These are phyloP conservation scores for Penicillium sp. DNA, from an alignment of 2,329 filamentous ascomycete species.

Conservation along the genomic window DNA sequence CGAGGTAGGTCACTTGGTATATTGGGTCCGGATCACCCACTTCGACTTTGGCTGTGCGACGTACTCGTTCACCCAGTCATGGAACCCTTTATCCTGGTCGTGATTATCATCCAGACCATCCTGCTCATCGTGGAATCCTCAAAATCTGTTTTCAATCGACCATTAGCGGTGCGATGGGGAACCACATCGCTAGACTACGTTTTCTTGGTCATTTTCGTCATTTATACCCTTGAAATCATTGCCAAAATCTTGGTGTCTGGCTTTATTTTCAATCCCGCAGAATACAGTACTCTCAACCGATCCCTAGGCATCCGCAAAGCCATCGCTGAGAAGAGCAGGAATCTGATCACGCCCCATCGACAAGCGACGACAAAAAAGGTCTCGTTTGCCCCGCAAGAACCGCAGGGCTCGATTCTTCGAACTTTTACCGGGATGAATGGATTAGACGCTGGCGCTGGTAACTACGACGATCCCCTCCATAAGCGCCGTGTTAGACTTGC, in stretches of 20 bases:
- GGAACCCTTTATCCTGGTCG: conserved; percentile 79
- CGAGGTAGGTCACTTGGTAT: conserved; percentile 84
- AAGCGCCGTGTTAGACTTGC: conserved; percentile 84
- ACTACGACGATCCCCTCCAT: conserved; percentile 66
- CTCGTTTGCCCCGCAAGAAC: conserved; percentile 43
- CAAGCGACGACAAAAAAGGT: conserved; percentile 65
- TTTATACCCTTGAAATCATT: conserved; percentile 85
- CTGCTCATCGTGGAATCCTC: conserved; percentile 84
- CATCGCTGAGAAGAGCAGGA: conserved; percentile 72
- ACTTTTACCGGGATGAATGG: conserved; percentile 76
- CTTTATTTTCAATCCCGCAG: conserved; percentile 82
- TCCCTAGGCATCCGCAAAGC: conserved; percentile 73
- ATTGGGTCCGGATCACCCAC: conserved; percentile 73
- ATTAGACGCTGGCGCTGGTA: conserved; percentile 50
- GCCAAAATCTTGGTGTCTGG: conserved; percentile 90
- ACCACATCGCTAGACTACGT: conserved; percentile 70
- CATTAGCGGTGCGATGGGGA: conserved; percentile 66
- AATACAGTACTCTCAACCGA: conserved; percentile 89
- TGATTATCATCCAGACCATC: conserved; percentile 86
- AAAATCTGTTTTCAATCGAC: conserved; percentile 66
- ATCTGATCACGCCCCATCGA: conserved; percentile 79
- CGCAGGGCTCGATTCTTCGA: conserved; percentile 64
- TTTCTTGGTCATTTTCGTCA: conserved; percentile 77
- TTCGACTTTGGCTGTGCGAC: conserved; percentile 77
- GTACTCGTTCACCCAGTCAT: conserved; percentile 82